Evolutionary conservation across 1,139 yeast species (phyloP).

Genomic region (Yamadazyma sp.): DNA sequence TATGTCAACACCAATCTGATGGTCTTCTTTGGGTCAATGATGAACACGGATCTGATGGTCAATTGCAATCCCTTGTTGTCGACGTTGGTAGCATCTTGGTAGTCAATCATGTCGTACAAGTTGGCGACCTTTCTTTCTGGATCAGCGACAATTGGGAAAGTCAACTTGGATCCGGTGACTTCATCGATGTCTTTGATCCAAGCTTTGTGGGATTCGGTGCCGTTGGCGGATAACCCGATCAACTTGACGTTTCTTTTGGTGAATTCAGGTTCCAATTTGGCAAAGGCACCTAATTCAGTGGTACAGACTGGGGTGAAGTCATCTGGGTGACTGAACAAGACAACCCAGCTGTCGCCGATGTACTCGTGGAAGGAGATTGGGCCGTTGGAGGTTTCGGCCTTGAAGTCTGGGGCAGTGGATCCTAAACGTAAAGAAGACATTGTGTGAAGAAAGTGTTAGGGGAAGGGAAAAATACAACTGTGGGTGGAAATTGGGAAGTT

Average conservation of each 20-base stretch:
- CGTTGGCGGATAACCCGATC: slow-evolving; percentile 78
- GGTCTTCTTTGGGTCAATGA: slow-evolving; percentile 85
- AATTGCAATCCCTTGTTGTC: slow-evolving; percentile 69
- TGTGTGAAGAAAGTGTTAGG: background rate
- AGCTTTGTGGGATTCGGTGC: slow-evolving; percentile 64
- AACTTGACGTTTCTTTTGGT: slow-evolving; percentile 73
- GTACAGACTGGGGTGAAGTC: slow-evolving; percentile 91
- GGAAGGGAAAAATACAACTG: background rate
- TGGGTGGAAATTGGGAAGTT: background rate
- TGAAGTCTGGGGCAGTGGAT: slow-evolving; percentile 80
- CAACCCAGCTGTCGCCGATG: slow-evolving; percentile 74
- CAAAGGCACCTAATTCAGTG: slow-evolving; percentile 86
- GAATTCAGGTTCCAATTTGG: slow-evolving; percentile 80
- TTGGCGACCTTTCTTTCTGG: slow-evolving; percentile 76
- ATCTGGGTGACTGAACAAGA: slow-evolving; percentile 83
- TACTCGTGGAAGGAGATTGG: slow-evolving; percentile 77
- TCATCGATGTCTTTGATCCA: slow-evolving; percentile 92
- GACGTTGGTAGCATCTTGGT: slow-evolving; percentile 81
- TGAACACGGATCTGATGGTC: slow-evolving; percentile 77
- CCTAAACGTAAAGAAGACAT: slow-evolving; percentile 30
- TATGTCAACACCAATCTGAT: slow-evolving; percentile 79
- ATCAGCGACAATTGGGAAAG: slow-evolving; percentile 88
- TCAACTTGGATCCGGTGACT: slow-evolving; percentile 65
- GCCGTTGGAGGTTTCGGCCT: slow-evolving; percentile 76
- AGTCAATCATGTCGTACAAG: slow-evolving; percentile 88